phyloP scores from a whole-genome alignment of 2,329 filamentous ascomycete genomes.

The Ophiobolus disseminans region DNA sequence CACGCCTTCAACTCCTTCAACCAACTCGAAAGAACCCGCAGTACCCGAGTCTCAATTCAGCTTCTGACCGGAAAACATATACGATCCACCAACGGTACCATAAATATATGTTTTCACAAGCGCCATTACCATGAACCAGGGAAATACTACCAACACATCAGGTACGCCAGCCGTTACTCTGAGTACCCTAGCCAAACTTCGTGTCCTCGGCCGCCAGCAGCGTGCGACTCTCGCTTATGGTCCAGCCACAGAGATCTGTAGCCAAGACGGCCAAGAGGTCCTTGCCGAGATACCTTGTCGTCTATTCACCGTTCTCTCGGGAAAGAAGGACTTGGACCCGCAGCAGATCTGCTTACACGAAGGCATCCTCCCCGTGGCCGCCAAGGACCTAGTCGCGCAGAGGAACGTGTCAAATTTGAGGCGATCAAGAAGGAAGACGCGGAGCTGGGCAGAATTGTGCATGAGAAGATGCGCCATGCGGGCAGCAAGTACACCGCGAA shows the following conservation, averaged over 20 bases:
- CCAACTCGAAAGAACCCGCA: no score
- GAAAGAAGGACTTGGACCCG: not conserved
- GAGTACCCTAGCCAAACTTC: no score
- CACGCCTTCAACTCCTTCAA: no score
- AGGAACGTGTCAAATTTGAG: not conserved
- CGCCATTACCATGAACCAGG: no score
- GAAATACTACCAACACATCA: no score
- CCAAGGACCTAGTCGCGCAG: not conserved
- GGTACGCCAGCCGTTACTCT: no score
- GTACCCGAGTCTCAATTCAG: no score
- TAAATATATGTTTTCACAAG: no score
- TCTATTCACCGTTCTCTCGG: not conserved
- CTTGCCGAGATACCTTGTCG: not conserved
- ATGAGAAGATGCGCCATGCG: not conserved
- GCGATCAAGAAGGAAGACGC: not conserved
- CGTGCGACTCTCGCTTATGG: not conserved
- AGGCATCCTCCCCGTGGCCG: not conserved
- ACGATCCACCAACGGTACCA: no score
- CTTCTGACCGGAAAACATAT: no score
- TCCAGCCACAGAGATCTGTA: not conserved
- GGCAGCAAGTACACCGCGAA: not conserved
- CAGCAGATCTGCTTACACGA: not conserved
- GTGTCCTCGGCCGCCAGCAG: not conserved
- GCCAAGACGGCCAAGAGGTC: not conserved
- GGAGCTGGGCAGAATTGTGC: not conserved